Base-by-base conservation (phyloP, 306 rosid genomes). In the Abrus pulchellus region DNA sequence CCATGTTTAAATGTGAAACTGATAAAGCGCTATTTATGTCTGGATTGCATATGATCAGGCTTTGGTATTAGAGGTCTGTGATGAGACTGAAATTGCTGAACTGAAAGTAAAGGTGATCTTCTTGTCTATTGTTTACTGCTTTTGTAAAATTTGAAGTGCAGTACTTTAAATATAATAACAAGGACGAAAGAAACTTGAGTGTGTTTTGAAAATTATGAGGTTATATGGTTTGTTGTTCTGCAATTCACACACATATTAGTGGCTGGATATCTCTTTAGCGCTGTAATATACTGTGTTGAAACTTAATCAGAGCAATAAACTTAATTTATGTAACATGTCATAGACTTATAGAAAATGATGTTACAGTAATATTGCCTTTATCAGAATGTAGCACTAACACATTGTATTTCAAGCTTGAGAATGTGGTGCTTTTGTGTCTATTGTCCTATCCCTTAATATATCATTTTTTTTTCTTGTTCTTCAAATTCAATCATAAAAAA, bases 41-140 rank as follows among this genome's bases (percentile, higher is more conserved):
- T 71, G 9, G 45, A 85, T 85, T 82, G 43, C 85, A 80, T 83
- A 53, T 86, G 78, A 68, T 80, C 89, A 96, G 99, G 99, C 92
- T 50, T 86, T 96, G 87, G 75, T 96, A 81, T 91, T 91, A 83
- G 97, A 96, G 86, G 98, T 96, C 67, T 96, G 99, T 83, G 99
- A 93, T n/a, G 99, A 96, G 87, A 93, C 98, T 78, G 90, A 96
- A 71, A 78, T 96, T 56, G 97, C 99, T 83, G 99, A 96, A 87
- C 97, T 96, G 83, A 92, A 96, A 88, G 83, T 96, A 77, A 96
- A 96, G 97, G 99, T 93, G 82, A 87, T 57, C 14, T 83, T 89
- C 88, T 53, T 54, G 36, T 70, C 72, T 81, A 83, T 80, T 71
- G 20, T 54, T 52, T n/a, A 4, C 49, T 45, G 65, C 62, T 83